phyloP scores from a whole-genome alignment of 495 filamentous ascomycete genomes.

The Lindgomyces ingoldianus region DNA sequence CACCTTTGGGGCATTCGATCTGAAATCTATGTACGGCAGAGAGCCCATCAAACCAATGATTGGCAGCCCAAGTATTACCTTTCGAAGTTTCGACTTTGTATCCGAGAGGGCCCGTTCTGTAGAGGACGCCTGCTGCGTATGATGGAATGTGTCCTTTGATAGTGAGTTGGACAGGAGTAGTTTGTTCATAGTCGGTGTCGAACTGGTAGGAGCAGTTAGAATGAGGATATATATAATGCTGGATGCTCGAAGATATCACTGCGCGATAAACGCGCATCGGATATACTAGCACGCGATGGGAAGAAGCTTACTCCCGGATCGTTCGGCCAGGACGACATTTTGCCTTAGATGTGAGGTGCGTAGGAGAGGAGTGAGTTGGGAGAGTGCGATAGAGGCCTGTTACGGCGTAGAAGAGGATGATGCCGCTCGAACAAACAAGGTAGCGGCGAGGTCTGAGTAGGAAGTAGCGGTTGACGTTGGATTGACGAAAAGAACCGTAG shows the following conservation, averaged over 20 bases:
- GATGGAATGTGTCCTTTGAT: slow-evolving; percentile 33
- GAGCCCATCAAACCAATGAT: slow-evolving; percentile 86
- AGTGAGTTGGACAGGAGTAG: slow-evolving; percentile 23
- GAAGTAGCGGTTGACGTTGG: too few relatives aligned
- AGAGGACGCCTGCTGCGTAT: slow-evolving; percentile 60
- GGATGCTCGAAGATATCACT: neutral
- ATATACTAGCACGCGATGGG: too few relatives aligned
- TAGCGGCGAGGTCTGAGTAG: too few relatives aligned
- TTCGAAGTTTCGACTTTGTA: slow-evolving; percentile 62
- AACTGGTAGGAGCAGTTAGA: slow-evolving; percentile 19
- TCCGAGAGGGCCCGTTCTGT: slow-evolving; percentile 80
- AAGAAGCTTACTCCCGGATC: slow-evolving; percentile 16
- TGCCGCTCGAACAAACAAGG: too few relatives aligned
- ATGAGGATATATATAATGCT: neutral
- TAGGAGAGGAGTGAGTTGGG: neutral
- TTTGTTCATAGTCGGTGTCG: slow-evolving; percentile 33
- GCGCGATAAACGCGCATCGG: too few relatives aligned
- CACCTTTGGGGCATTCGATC: slow-evolving; percentile 48
- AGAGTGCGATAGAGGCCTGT: too few relatives aligned
- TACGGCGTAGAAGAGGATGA: too few relatives aligned
- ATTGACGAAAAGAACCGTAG: too few relatives aligned
- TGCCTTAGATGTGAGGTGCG: neutral
- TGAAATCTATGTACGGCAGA: slow-evolving; percentile 71
- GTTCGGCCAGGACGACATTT: slow-evolving; percentile 28
- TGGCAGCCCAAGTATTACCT: slow-evolving; percentile 56